phyloP scores from a whole-genome alignment of 2,329 filamentous ascomycete genomes.

The Pseudogymnoascus sp. region DNA sequence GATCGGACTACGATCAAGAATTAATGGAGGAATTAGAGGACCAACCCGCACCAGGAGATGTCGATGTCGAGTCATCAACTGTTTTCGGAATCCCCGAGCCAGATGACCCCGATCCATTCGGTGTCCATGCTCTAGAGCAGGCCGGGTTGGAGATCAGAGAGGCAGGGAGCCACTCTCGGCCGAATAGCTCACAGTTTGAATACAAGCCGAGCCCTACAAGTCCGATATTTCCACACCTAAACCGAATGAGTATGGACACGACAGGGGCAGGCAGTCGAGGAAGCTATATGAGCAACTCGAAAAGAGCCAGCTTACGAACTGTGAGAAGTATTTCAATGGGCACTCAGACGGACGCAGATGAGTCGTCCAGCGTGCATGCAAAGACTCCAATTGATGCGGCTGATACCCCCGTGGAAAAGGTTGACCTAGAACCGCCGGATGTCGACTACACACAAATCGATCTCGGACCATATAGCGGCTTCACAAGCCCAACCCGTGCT shows the following conservation, averaged over 20 bases:
- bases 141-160: constrained; percentile 84
- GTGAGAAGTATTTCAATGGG: constrained; percentile 59
- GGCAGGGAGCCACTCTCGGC: constrained; percentile 68
- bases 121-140: constrained; percentile 82
- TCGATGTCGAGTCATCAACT: constrained; percentile 41
- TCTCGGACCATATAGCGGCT: constrained; percentile 33
- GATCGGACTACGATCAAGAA: constrained; percentile 61
- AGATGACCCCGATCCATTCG: constrained; percentile 86
- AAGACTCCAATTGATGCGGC: constrained; percentile 24
- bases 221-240: constrained; percentile 51
- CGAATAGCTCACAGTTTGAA: constrained; percentile 72
- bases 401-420: constrained; percentile 33
- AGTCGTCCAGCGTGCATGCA: constrained; percentile 38
- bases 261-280: constrained; percentile 52
- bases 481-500: constrained; percentile 17
- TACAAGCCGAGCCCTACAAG: constrained; percentile 70
- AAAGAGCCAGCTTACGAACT: constrained; percentile 47
- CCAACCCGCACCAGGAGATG: constrained; percentile 70
- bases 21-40: constrained; percentile 56
- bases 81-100: constrained; percentile 69
- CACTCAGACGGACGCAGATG: constrained; percentile 52
- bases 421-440: constrained; percentile 38
- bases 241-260: constrained; percentile 62
- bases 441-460: constrained; percentile 54
- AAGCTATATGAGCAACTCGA: constrained; percentile 63